phyloP scores from a whole-genome alignment of 129 eudicot genomes.

The Flaveria sonorensis region DNA sequence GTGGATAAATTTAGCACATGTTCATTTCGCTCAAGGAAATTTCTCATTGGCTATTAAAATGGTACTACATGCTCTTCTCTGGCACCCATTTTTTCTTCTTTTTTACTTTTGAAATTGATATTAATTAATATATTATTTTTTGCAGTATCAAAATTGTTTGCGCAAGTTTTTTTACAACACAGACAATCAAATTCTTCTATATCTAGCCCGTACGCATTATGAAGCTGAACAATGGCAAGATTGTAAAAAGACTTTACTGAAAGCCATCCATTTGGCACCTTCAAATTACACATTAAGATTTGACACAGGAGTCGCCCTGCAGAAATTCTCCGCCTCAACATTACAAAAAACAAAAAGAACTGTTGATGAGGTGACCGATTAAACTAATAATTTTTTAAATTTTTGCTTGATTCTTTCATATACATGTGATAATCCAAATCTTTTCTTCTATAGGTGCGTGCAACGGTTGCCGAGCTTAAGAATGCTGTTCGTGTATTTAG shows the following conservation, averaged over 20 bases:
- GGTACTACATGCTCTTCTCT: slow-evolving; percentile 40
- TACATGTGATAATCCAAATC: not conserved
- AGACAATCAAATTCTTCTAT: slow-evolving; percentile 86
- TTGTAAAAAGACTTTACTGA: slow-evolving; percentile 80
- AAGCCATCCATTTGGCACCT: slow-evolving; percentile 95
- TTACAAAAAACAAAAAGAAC: slow-evolving; percentile 79
- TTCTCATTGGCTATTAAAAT: slow-evolving; percentile 84
- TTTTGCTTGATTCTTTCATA: slow-evolving; percentile 7
- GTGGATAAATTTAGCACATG: slow-evolving; percentile 96
- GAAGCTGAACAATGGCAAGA: slow-evolving; percentile 99
- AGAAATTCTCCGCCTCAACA: slow-evolving; percentile 92
- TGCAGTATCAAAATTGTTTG: slow-evolving; percentile 96
- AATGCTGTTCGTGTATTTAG: slow-evolving; percentile 87
- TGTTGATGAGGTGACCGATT: slow-evolving; percentile 73
- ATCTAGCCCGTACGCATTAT: slow-evolving; percentile 90
- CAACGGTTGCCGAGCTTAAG: slow-evolving; percentile 86
- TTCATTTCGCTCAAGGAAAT: slow-evolving; percentile 97
- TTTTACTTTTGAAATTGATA: not conserved
- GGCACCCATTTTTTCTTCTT: not conserved
- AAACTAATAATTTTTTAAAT: slow-evolving; percentile 7
- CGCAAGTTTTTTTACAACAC: slow-evolving; percentile 84
- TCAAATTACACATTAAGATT: slow-evolving; percentile 89
- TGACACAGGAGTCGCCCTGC: slow-evolving; percentile 86
- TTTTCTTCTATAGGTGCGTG: slow-evolving; percentile 56
- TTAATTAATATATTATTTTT: slow-evolving; percentile 10